These are phyloP conservation scores for Marvania coccoides DNA, from an alignment of 139 green algal species.

Conservation along the genomic window DNA sequence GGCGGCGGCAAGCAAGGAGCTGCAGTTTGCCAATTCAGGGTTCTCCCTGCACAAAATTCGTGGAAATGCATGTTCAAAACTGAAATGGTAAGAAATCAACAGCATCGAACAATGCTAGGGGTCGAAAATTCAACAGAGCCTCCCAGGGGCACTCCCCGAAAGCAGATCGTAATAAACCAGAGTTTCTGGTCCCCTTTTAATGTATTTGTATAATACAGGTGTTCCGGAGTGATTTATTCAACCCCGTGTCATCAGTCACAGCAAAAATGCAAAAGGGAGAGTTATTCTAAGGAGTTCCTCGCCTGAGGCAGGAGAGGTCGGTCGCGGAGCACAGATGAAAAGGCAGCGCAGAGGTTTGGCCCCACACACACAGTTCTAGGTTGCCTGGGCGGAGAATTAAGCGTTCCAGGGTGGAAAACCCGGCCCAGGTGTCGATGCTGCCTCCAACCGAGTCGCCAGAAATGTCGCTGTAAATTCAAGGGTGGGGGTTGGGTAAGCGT, in stretches of 20 bases:
- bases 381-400: conserved; percentile 17
- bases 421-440: neutral
- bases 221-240: no score
- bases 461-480: neutral
- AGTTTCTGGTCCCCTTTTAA: neutral
- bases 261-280: neutral
- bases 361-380: neutral
- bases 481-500: neutral
- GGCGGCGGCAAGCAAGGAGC: neutral
- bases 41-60: no score
- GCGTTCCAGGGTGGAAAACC: neutral
- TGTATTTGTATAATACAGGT: neutral
- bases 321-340: conserved; percentile 1
- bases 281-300: neutral
- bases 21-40: no score
- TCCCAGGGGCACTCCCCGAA: neutral
- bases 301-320: neutral
- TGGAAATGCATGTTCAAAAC: no score
- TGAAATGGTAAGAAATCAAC: no score
- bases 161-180: neutral
- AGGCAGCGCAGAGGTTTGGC: neutral
- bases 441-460: neutral
- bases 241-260: no score
- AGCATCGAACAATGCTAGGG: no score
- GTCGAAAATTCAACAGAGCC: neutral